Base-by-base conservation (phyloP, 73 alveolate genomes). In the Paramecium primaurelia region DNA sequence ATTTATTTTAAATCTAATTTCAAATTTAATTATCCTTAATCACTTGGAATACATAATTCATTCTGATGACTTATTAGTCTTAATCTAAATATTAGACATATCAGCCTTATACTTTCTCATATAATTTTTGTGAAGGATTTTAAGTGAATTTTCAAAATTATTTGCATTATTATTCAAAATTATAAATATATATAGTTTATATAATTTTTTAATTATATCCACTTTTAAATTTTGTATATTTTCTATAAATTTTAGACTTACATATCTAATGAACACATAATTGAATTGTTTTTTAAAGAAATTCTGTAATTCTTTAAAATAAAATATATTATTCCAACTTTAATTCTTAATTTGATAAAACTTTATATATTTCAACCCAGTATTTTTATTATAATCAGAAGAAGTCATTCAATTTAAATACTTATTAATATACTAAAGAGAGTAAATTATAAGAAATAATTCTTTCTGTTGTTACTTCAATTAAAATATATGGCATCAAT, bases 1-100 rank as follows among this genome's bases (percentile, higher is more conserved):
- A 37, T 75, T 75, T 37, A 75, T 75, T 75, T 75, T 75, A 75
- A 75, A 75, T 75, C 88, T 75, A 75, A 75, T 34, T 75, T 37
- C 69, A 54, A 54, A 54, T 54, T 54, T 54, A n/a, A 54, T 54
- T n/a, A n/a, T 54, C 69, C 69, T 22, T 54, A 54, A 54, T 54
- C 69, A 54, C 69, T 54, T 54, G 32, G 32, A 18, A 54, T 14
- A 40, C 34, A 47, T 16, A 6, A n/a, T 54, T 18, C 69, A 49
- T 49, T n/a, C 3, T 49, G 2, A 14, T 49, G 20, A 49, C 60
- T 6, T 18, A 54, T 54, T 12, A 54, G 32, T 18, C 69, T 54
- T 18, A n/a, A 16, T 54, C 69, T n/a, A 7, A 2, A n/a, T 12
- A 18, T 18, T 1, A 54, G 11, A 54, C 0, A 18, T 54, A n/a